These are phyloP conservation scores for Dioscorea cayenensis DNA, from an alignment of 116 monocot genomes.

Conservation along the genomic window DNA sequence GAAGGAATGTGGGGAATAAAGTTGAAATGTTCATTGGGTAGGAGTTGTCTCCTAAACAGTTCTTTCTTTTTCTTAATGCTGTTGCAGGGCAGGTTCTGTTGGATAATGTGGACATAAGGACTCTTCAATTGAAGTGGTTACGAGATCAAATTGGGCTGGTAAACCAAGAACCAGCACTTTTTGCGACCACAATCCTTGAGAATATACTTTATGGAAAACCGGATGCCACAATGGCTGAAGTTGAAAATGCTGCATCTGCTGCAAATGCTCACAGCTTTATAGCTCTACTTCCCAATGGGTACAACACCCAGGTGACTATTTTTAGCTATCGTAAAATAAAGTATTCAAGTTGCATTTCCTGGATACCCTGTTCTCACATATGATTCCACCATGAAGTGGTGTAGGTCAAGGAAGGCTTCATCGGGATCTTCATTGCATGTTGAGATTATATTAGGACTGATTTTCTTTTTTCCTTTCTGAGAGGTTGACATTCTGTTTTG, in stretches of 20 bases:
- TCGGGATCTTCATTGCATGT: too few relatives aligned
- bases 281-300: constrained; percentile 86
- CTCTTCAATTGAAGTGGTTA: constrained; percentile 74
- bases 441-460: too few relatives aligned
- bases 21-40: too few relatives aligned
- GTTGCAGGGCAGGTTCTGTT: constrained; percentile 74
- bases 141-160: constrained; percentile 92
- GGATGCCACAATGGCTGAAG: constrained; percentile 81
- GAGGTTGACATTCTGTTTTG: not conserved
- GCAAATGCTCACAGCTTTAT: constrained; percentile 97
- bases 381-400: not conserved
- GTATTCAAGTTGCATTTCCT: not conserved
- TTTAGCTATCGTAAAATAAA: not conserved
- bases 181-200: constrained; percentile 85
- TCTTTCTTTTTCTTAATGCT: constrained; percentile 5
- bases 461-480: too few relatives aligned
- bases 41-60: not conserved
- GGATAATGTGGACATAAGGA: constrained; percentile 89
- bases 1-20: not conserved
- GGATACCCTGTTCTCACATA: not conserved
- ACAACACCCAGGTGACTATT: constrained; percentile 50
- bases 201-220: constrained; percentile 93
- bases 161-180: constrained; percentile 94
- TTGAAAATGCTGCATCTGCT: constrained; percentile 75
- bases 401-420: too few relatives aligned